phyloP scores from a whole-genome alignment of 305 asterid species.

The Lippia alba region DNA sequence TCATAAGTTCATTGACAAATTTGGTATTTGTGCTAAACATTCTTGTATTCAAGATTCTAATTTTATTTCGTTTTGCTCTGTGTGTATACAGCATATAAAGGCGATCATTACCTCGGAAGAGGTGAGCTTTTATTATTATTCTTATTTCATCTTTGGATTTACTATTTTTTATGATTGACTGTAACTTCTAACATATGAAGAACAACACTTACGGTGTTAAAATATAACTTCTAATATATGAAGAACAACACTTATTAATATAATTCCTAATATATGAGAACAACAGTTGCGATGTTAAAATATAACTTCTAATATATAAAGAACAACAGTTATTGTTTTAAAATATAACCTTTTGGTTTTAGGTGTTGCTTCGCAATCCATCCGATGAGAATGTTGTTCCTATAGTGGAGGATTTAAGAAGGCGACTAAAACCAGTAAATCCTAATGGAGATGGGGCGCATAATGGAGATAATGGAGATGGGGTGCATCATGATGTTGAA shows the following conservation, averaged over 20 bases:
- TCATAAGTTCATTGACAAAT: neutral
- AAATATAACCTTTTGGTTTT: conserved; percentile 24
- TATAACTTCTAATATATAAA: no score
- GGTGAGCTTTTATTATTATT: conserved; percentile 45
- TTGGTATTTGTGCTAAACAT: neutral
- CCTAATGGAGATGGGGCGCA: conserved; percentile 58
- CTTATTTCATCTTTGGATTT: neutral
- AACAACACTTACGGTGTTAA: no score
- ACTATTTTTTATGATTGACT: neutral
- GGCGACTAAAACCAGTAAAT: conserved; percentile 60
- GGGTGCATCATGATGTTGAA: conserved; percentile 66
- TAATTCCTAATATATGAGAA: no score
- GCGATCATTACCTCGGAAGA: conserved; percentile 92
- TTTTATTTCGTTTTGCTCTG: conserved; percentile 24
- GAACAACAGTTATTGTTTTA: neutral
- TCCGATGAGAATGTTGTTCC: conserved; percentile 75
- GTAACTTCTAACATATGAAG: no score
- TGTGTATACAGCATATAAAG: conserved; percentile 85
- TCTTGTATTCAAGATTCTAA: conserved; percentile 14
- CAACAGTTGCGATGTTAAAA: no score
- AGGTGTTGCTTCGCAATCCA: conserved; percentile 90
- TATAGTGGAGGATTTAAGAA: conserved; percentile 78
- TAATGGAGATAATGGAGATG: conserved; percentile 62
- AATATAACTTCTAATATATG: no score
- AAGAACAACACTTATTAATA: no score